Percentiles rank a stretch among this genome's conserved stretches.
phyloP scores from a whole-genome alignment of 1,139 yeast species.

The Yamadazyma kanchanaburiensis region DNA sequence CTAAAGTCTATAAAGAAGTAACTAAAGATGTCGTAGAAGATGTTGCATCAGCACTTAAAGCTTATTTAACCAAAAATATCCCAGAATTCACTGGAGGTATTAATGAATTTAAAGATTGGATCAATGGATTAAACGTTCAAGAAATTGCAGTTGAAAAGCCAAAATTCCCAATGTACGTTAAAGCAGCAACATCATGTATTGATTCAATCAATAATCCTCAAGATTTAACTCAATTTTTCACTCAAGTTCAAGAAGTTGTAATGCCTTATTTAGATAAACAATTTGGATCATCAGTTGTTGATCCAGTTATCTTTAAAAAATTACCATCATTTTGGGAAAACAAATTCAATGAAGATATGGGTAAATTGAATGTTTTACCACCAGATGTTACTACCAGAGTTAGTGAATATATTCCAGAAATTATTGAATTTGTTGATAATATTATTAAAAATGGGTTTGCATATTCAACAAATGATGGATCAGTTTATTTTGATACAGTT shows the following conservation, averaged over 20 bases:
- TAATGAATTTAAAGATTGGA: constrained; percentile 54
- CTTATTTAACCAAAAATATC: constrained; percentile 57
- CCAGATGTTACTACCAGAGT: constrained; percentile 90
- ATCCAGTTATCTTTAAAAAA: constrained; percentile 77
- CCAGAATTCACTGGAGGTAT: constrained; percentile 33
- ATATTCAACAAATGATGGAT: constrained; percentile 77
- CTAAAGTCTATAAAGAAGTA: constrained; percentile 27
- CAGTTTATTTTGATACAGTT: constrained; percentile 90
- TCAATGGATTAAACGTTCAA: constrained; percentile 38
- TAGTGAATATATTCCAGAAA: constrained; percentile 95
- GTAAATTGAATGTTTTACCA: constrained; percentile 73
- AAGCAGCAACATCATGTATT: constrained; percentile 59
- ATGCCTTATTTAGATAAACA: constrained; percentile 71
- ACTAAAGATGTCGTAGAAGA: constrained; percentile 34
- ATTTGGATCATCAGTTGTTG: constrained; percentile 73
- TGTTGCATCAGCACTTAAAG: constrained; percentile 40
- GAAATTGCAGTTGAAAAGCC: constrained; percentile 58
- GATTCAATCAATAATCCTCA: constrained; percentile 28
- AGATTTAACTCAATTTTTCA: constrained; percentile 37
- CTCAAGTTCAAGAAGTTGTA: constrained; percentile 62
- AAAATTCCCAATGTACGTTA: constrained; percentile 80
- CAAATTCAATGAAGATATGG: constrained; percentile 84
- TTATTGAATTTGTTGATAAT: constrained; percentile 69
- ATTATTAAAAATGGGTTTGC: constrained; percentile 82
- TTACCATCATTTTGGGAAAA: constrained; percentile 90